phyloP scores from a whole-genome alignment of 1,139 yeast species.

The Geotrichum phurueaensis region DNA sequence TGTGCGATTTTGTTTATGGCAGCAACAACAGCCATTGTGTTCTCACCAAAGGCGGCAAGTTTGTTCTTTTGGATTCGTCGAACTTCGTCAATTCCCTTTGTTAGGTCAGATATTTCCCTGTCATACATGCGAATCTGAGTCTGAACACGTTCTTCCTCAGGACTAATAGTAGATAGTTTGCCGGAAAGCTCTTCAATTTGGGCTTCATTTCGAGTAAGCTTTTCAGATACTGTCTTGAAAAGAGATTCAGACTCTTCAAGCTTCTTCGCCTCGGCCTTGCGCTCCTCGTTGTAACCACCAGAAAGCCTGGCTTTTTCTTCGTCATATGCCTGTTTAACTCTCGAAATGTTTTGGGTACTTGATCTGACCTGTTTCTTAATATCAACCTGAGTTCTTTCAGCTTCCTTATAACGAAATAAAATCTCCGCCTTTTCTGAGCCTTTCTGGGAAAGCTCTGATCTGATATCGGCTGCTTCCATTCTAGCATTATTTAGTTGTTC shows the following conservation, averaged over 20 bases:
- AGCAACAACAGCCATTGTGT: slow-evolving; percentile 40
- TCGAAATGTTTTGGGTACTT: neutral
- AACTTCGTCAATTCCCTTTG: slow-evolving; percentile 24
- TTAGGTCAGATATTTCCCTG: slow-evolving; percentile 15
- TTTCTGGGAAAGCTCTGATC: neutral
- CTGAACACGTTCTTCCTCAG: slow-evolving; percentile 12
- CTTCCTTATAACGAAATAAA: neutral
- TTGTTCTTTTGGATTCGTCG: slow-evolving; percentile 21
- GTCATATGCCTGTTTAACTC: slow-evolving; percentile 1
- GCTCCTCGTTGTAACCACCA: slow-evolving; percentile 12
- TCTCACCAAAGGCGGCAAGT: slow-evolving; percentile 44
- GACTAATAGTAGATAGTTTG: slow-evolving; percentile 22
- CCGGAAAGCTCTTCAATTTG: slow-evolving; percentile 1
- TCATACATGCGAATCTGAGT: neutral
- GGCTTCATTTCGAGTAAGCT: neutral
- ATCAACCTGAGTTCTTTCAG: slow-evolving; percentile 7
- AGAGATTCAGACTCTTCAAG: neutral
- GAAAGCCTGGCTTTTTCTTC: slow-evolving; percentile 1
- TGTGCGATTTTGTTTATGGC: slow-evolving; percentile 37
- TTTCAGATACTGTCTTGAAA: neutral
- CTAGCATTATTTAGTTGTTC: slow-evolving; percentile 3
- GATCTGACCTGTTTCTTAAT: slow-evolving; percentile 1
- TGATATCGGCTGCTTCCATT: neutral
- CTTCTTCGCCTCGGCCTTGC: neutral
- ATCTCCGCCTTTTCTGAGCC: neutral